A percentile compares a stretch with the other conserved stretches of the same genome.
Evolutionary conservation across 148 eudicot genomes (phyloP).

Genomic region (Spergularia marina): DNA sequence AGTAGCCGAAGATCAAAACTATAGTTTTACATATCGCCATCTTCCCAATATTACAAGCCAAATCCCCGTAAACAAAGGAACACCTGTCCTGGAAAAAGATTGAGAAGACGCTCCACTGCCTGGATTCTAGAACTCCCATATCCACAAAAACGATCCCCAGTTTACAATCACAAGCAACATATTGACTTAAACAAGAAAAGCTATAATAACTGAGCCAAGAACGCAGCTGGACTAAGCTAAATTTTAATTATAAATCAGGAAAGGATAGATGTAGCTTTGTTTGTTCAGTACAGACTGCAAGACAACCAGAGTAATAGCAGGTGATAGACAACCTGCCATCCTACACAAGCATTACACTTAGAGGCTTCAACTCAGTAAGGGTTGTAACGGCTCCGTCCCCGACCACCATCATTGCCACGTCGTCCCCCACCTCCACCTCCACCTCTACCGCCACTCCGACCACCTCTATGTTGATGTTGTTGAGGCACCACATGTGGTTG

Average conservation of each 20-base stretch:
- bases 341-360: background rate
- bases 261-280: background rate
- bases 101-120: too few relatives aligned
- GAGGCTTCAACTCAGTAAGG: slow-evolving; percentile 47
- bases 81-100: too few relatives aligned
- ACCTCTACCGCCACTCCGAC: slow-evolving; percentile 45
- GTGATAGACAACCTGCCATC: background rate
- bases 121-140: too few relatives aligned
- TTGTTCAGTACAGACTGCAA: background rate
- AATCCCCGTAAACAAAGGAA: too few relatives aligned
- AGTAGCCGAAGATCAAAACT: too few relatives aligned
- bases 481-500: slow-evolving; percentile 52
- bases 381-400: slow-evolving; percentile 72
- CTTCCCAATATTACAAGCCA: too few relatives aligned
- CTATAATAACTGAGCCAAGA: background rate
- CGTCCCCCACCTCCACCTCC: slow-evolving; percentile 68
- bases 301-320: background rate
- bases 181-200: too few relatives aligned
- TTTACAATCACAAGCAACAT: too few relatives aligned
- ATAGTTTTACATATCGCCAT: too few relatives aligned
- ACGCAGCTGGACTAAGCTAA: background rate
- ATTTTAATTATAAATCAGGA: slow-evolving; percentile 1
- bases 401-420: slow-evolving; percentile 50
- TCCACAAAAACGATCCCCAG: too few relatives aligned
- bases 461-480: slow-evolving; percentile 55